Evolutionary conservation across 1,284 basidiomycete genomes (phyloP), one percentile per base, ranked within the genome.

Genomic region (Pyrrhoderma lamaoense): DNA sequence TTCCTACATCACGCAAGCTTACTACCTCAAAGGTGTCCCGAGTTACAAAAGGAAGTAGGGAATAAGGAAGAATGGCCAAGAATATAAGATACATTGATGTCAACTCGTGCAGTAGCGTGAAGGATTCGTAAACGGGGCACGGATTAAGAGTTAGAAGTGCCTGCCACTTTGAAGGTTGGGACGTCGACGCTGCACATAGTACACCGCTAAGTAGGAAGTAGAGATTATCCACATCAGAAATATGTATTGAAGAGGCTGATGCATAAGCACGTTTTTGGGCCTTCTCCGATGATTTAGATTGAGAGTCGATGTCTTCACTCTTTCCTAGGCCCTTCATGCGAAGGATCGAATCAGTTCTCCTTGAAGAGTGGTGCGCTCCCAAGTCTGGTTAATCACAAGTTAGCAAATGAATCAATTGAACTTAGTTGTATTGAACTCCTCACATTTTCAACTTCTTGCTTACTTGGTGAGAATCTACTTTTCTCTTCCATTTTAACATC

Each of bases 1-100:
- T 61, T 19, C 49, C 53, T 14, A 49, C 44, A 51, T 61, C 60
- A 25, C 56, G 57, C 3, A 46, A 45, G 2, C 54, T 35, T 16
- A 60, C 31, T 11, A 52, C 53, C 22, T 36, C 58, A 53, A 37
- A 50, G 8, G 27, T 51, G 45, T 31, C 53, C 39, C 36, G 56
- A 31, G 21, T 47, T 16, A 47, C 27, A 18, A 43, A 31, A 4
- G 39, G 14, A n/a, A 54, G 48, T 11, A 61, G 37, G 1, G 23
- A 18, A 3, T 14, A 27, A 11, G 59, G 58, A 16, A 61, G 54
- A n/a, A 56, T 37, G 19, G 45, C 46, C 37, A 53, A 52, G 7
- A 61, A 49, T 4, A 49, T 47, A 27, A 55, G 53, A 38, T 54
- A 57, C 3, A 56, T 35, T n/a, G 45, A 18, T 23, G 56, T 56